Base-by-base conservation (phyloP, 768 basidiomycete genomes). In the Pleurotus tuoliensis region DNA sequence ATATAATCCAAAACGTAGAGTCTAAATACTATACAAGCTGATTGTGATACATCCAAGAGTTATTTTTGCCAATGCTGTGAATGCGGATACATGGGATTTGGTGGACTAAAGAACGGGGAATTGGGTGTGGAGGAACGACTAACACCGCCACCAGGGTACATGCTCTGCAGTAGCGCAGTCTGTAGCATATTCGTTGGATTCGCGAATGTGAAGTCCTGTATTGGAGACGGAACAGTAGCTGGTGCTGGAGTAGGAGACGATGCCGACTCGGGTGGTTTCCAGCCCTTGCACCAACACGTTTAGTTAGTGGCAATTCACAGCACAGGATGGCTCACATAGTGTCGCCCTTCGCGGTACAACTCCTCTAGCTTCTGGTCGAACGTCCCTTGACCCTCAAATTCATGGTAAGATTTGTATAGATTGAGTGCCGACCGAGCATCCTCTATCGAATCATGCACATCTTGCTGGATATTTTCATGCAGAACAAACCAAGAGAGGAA, bases 371-470 rank as follows among this genome's bases (percentile, higher is more conserved):
- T 92, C 56, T 88, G 81, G 61, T 96, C 93, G 68, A 97, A 96
- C 4, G 80, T 67, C 1, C 86, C 88, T 45, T 84, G 78, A 25
- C 81, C 86, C 65, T 94, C 88, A 47, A 92, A 85, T 30, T 82
- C 76, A 16, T 85, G 81, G 68, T 88, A 93, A 3, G 87, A 85
- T 67, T 92, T 88, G 72, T 90, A 97, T 30, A 98, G 75, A 61
- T 86, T 79, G 27, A 97, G 73, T 0, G 96, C 94, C 5, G 90
- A 92, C 5, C 84, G 81, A 0, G 94, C 93, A 65, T 98, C 96
- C 69, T 99, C 97, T 62, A 99, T 96, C n/a, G 95, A 98, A 69
- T 98, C 97, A 68, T 99, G 96, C 11, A 86, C 92, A 18, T 94
- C 93, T 2, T 83, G 90, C 69, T 98, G 96, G 56, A 99, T 98